Conservation (phyloP, 768 basidiomycete genomes). For the Phylloporus rhodoxanthus region DNA sequence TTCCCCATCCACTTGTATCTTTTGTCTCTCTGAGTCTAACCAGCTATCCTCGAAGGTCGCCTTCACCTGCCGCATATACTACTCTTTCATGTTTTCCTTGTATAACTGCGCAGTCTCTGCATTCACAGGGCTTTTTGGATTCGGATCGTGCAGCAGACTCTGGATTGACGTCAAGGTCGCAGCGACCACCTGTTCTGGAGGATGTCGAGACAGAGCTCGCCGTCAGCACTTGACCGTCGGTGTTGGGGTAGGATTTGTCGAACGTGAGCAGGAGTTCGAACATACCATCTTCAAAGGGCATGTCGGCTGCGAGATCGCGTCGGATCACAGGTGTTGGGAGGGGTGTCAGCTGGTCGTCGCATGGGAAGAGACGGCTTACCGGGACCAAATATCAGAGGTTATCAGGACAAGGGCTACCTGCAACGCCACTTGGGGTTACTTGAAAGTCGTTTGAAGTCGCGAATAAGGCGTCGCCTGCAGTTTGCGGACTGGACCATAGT, state of each 20-base stretch:
- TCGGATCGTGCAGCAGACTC: conserved; percentile 93
- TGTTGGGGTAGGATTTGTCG: conserved; percentile 95
- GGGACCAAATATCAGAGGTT: no score
- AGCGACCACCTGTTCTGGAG: conserved; percentile 98
- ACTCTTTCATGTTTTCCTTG: conserved; percentile 98
- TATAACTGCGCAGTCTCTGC: conserved; percentile 97
- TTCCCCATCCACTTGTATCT: no score
- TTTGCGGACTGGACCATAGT: no score
- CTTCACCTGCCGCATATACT: conserved; percentile 91
- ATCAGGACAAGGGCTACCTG: no score
- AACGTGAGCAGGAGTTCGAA: conserved; percentile 95
- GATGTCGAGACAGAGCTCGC: conserved; percentile 97
- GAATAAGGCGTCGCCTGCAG: no score
- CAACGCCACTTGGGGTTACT: no score
- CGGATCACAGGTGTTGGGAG: neutral
- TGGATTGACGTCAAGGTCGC: conserved; percentile 97
- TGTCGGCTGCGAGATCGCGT: conserved; percentile 67
- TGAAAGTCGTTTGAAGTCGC: no score
- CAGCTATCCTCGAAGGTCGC: conserved; percentile 22
- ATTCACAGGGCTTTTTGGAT: conserved; percentile 97
- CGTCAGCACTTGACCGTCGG: conserved; percentile 95
- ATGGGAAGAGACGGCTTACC: no score
- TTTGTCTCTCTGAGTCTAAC: no score
- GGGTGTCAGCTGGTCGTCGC: neutral
- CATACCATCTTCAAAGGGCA: conserved; percentile 98